Percentiles rank a stretch among this genome's conserved stretches.
Evolutionary conservation across 352 stramenopile species (phyloP).

Genomic region (Pythium phragmiticola): DNA sequence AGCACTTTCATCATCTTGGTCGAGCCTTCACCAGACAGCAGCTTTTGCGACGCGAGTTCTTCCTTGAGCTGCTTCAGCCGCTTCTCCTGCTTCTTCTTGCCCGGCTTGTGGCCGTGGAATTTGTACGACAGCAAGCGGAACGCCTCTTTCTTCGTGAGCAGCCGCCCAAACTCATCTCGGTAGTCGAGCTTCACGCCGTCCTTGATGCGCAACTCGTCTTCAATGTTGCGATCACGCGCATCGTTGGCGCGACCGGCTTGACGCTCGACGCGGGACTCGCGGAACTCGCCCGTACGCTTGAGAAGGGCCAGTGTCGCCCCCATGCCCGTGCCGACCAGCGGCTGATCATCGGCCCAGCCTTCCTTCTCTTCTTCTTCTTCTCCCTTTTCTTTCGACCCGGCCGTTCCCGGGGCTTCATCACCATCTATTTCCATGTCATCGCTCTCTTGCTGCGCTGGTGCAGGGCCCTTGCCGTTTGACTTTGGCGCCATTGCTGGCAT

Average conservation of each 20-base stretch:
- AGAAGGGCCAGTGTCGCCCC: slow-evolving; percentile 92
- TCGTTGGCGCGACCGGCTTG: slow-evolving; percentile 94
- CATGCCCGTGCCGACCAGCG: slow-evolving; percentile 84
- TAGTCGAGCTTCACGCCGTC: slow-evolving; percentile 95
- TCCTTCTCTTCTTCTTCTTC: slow-evolving; percentile 48
- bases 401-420: slow-evolving; percentile 33
- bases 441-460: slow-evolving; percentile 7
- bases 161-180: slow-evolving; percentile 94
- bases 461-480: neutral
- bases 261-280: slow-evolving; percentile 83
- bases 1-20: slow-evolving; percentile 86
- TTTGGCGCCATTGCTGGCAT: neutral
- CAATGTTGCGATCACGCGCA: slow-evolving; percentile 90
- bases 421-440: slow-evolving; percentile 30
- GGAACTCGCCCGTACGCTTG: slow-evolving; percentile 92
- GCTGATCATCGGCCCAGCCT: slow-evolving; percentile 84
- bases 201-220: slow-evolving; percentile 83
- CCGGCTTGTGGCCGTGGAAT: slow-evolving; percentile 97
- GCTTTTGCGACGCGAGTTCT: slow-evolving; percentile 72
- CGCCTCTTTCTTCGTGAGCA: slow-evolving; percentile 97
- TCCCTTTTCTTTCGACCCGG: slow-evolving; percentile 27
- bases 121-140: slow-evolving; percentile 98
- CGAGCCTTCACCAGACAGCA: slow-evolving; percentile 69
- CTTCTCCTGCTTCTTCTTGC: slow-evolving; percentile 98
- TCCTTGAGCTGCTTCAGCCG: slow-evolving; percentile 86